These are phyloP conservation scores for slime mould (Dictyostelium discoideum) DNA, from an alignment of 78 protist species.

Conservation along the genomic window DNA sequence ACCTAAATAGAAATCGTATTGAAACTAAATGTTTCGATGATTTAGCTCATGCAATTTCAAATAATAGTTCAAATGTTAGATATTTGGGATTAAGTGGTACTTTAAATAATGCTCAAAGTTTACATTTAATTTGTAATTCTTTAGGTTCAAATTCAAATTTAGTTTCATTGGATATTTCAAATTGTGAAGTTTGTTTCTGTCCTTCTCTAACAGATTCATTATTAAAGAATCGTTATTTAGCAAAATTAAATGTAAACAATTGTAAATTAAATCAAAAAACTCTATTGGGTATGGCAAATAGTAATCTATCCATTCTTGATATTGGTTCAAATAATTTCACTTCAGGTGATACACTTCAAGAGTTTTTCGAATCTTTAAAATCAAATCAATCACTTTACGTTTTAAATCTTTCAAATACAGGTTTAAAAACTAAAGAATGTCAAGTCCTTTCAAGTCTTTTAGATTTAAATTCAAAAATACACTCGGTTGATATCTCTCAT, in stretches of 20 bases:
- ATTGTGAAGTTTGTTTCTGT: constrained; percentile 21
- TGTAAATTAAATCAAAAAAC: not conserved
- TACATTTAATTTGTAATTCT: not conserved
- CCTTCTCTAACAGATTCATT: not conserved
- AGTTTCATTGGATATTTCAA: constrained; percentile 23
- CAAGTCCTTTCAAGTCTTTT: not conserved
- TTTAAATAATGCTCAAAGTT: not conserved
- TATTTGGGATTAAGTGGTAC: not conserved
- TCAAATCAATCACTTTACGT: not conserved
- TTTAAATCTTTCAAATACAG: constrained; percentile 7
- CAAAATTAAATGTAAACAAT: not conserved
- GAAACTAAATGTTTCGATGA: constrained; percentile 11
- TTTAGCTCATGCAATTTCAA: not conserved
- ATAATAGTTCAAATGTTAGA: not conserved
- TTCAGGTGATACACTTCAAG: not conserved
- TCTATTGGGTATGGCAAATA: not conserved
- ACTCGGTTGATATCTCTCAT: not conserved
- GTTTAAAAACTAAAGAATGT: constrained; percentile 6
- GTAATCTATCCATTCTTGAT: not conserved
- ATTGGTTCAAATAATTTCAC: not conserved
- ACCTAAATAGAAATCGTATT: not conserved
- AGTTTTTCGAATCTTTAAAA: not conserved
- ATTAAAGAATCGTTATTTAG: not conserved
- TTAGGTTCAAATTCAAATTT: not conserved
- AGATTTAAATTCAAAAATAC: not conserved